Conservation (phyloP, 2,329 filamentous ascomycete genomes). For the Penicillium oxalicum region DNA sequence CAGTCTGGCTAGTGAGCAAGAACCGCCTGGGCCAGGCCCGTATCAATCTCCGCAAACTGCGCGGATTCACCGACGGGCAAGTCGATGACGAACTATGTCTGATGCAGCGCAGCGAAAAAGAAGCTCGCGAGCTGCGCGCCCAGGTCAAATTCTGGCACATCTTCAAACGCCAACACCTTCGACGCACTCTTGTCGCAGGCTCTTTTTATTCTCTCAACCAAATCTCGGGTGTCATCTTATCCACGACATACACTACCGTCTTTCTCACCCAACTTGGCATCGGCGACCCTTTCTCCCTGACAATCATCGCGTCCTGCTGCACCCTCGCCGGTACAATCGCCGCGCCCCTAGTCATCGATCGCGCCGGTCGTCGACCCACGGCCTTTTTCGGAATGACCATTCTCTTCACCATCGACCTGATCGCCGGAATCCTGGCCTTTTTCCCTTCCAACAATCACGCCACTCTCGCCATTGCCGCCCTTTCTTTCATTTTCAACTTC, state of each 20-base stretch:
- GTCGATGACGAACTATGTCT: conserved; percentile 30
- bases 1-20: conserved; percentile 29
- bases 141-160: conserved; percentile 34
- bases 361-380: conserved; percentile 30
- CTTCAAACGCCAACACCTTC: conserved; percentile 29
- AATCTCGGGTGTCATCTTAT: conserved; percentile 34
- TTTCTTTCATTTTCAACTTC: conserved; percentile 36
- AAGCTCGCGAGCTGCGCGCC: conserved; percentile 18
- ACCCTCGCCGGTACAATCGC: conserved; percentile 33
- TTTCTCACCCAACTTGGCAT: conserved; percentile 32
- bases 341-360: conserved; percentile 33
- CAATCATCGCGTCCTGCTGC: conserved; percentile 32
- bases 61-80: conserved; percentile 25
- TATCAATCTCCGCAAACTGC: conserved; percentile 27
- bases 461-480: conserved; percentile 25
- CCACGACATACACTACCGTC: conserved; percentile 35
- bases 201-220: conserved; percentile 34
- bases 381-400: conserved; percentile 32
- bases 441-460: conserved; percentile 17
- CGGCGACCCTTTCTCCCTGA: conserved; percentile 30
- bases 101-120: conserved; percentile 25
- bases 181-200: conserved; percentile 32
- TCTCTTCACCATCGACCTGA: conserved; percentile 29
- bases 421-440: conserved; percentile 32
- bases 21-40: conserved; percentile 27